Evolutionary conservation across 352 stramenopile species (phyloP).

Genomic region (Phytophthora cactorum): DNA sequence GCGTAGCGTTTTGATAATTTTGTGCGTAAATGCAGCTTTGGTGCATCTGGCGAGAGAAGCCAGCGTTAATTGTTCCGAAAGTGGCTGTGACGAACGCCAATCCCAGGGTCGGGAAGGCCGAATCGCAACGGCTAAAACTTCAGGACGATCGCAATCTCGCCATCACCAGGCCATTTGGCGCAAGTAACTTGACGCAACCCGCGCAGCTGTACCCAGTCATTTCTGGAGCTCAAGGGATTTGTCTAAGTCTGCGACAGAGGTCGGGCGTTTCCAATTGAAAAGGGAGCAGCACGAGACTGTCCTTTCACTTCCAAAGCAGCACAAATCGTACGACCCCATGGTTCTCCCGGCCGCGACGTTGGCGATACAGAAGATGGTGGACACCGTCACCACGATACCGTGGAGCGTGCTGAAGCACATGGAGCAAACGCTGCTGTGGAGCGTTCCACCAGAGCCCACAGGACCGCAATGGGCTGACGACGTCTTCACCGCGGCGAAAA

Average conservation of each 20-base stretch:
- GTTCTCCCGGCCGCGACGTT: constrained; percentile 24
- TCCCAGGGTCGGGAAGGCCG: no score
- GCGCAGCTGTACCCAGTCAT: not conserved
- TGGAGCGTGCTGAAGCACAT: constrained; percentile 34
- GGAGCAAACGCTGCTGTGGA: constrained; percentile 36
- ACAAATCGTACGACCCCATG: constrained; percentile 10
- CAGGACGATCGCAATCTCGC: no score
- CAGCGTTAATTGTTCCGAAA: not conserved
- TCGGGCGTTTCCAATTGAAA: not conserved
- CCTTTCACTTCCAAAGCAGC: constrained; percentile 14
- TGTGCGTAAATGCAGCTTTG: constrained; percentile 19
- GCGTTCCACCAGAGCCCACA: constrained; percentile 31
- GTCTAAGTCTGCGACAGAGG: not conserved
- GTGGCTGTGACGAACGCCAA: constrained; percentile 1
- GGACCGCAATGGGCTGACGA: constrained; percentile 36
- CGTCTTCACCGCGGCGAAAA: constrained; percentile 33
- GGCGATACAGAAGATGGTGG: constrained; percentile 17
- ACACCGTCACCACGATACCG: constrained; percentile 24
- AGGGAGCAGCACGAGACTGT: not conserved
- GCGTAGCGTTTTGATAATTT: constrained; percentile 25
- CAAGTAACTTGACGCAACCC: not conserved
- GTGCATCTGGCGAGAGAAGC: not conserved
- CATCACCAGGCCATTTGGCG: no score
- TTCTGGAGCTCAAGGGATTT: not conserved
- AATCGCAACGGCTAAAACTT: no score